Percentiles rank a stretch among this genome's conserved stretches.
These are phyloP conservation scores for Nicotiana attenuata DNA, from an alignment of 257 asterid species.

Conservation along the genomic window DNA sequence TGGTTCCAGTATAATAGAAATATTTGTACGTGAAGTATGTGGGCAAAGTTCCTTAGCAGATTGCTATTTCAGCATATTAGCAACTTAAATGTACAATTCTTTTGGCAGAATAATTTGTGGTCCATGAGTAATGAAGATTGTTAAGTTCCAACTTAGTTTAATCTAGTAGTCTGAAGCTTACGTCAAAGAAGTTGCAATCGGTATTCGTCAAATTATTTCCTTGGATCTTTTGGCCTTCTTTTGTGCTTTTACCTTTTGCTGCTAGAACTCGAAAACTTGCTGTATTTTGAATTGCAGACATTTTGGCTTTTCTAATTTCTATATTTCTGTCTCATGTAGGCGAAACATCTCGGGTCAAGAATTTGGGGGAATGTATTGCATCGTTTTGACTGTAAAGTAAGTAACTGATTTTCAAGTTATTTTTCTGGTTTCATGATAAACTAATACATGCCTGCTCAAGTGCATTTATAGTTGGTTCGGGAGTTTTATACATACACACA, in stretches of 20 bases:
- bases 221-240: background rate
- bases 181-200: background rate
- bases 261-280: background rate
- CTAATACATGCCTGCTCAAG: background rate
- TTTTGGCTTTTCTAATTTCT: background rate
- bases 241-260: background rate
- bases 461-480: background rate
- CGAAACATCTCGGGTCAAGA: conserved; percentile 98
- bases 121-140: background rate
- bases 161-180: background rate
- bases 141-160: background rate
- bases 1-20: background rate
- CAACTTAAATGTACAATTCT: background rate
- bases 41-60: background rate
- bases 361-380: conserved; percentile 96
- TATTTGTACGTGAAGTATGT: background rate
- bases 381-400: conserved; percentile 80
- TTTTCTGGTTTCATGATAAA: background rate
- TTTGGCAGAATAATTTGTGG: background rate
- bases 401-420: conserved; percentile 19
- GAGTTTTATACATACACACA: background rate
- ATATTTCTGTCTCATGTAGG: conserved; percentile 44
- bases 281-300: background rate
- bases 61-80: background rate
- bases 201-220: background rate